Base-by-base conservation (phyloP, 257 asterid species). In the Nicotiana benthamiana region DNA sequence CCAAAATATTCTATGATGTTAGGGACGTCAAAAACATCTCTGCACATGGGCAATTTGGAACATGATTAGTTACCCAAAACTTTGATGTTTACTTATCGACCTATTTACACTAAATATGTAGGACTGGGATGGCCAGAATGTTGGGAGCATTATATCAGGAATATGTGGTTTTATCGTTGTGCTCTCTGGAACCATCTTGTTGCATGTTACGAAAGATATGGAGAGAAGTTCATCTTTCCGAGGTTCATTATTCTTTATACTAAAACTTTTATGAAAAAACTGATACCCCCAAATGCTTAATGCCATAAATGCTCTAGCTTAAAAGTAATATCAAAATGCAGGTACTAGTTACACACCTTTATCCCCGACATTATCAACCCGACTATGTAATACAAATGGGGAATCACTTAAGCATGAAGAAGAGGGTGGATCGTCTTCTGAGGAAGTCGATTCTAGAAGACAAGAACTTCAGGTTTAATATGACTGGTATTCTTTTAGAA, bases 41-140 rank as follows among this genome's bases (percentile, higher is more conserved):
- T 18, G 4, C 26, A 56, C 26, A n/a, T n/a, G 0, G 22, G 0
- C 13, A 6, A 40, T 40, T 0, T 72, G 60, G 60, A 70, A 24
- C 9, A 3, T 24, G 61, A 74, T 48, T 74, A 74, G 17, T 24
- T 74, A 24, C 26, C 43, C 40, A 8, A 15, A 74, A 74, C 61
- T 46, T 20, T 24, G 43, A 74, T 13, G 43, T 6, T 40, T 70
- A 53, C 60, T 72, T 74, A 74, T 48, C 20, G 61, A 15, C 26
- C 61, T 24, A 74, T 24, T 48, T 48, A 15, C 15, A 1, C 61
- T 77, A 32, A 12, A 13, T 27, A 72, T 83, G 66, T 83, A 94
- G 98, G 98, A 92, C 80, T 94, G 97, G 98, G 97, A 94, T 67
- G 92, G 87, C 7, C 97, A 94, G 80, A 86, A 87, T 77, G 85